Evolutionary conservation across 1,284 basidiomycete genomes (phyloP), one percentile per base, ranked within the genome.

Genomic region (Marasmius tenuissimus): DNA sequence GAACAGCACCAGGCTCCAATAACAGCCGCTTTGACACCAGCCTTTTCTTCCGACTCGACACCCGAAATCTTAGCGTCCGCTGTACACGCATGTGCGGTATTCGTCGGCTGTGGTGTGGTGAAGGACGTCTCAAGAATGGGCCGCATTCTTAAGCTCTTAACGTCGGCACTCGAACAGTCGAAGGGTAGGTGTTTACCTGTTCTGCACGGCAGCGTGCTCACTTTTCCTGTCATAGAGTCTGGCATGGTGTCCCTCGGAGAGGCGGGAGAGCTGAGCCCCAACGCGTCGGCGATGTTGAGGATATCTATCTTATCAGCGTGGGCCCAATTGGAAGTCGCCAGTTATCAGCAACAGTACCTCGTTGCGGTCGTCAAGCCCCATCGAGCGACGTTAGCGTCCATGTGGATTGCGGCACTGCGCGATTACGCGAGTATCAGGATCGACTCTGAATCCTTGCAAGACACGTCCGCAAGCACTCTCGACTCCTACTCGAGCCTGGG

Each of bases 1-100:
- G 97, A 99, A 72, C 97, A 99, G 73, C 93, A 98, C 74, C 97
- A 99, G 77, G 97, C 97, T 0, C 97, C 97, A 0, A 97, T 99
- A 63, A 97, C 97, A 1, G 95, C 97, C 2, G 97, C 97, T 0
- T 82, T 99, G n/a, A 99, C 96, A 0, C 97, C 97, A 0, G 96
- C 97, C 0, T 99, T 99, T 71, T 93, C 93, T 3, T 82, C 92
- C 0, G 97, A 99, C 72, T 94, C 96, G 0, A 95, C 96, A 0
- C 96, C 97, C 0, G 97, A 99, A 72, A 97, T 99, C 22, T 73
- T 98, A 38, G 93, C 96, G 0, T 88, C 91, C 14, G 97, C 96
- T 0, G 89, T 99, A 22, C 88, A 96, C 70, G 93, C 97, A 12
- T 98, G 97, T 70, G 97, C 97, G 2, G 86, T 95, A 11, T 99